These are phyloP conservation scores for Bacterosira constricta DNA, from an alignment of 108 stramenopile genomes.

Conservation along the genomic window DNA sequence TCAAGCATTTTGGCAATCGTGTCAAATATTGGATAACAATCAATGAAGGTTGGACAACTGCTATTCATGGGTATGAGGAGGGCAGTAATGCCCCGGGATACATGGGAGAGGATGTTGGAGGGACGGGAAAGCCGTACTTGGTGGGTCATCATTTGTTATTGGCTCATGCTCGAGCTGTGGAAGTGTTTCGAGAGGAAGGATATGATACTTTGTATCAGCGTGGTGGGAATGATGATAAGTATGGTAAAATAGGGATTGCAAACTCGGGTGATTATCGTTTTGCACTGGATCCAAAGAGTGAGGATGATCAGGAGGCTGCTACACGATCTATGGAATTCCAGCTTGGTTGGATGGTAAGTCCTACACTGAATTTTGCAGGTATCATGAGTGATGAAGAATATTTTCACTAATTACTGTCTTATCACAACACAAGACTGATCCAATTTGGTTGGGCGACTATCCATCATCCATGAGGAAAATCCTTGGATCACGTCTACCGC, in stretches of 20 bases:
- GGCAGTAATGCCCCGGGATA: conserved; percentile 90
- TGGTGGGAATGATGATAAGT: conserved; percentile 24
- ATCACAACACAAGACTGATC: conserved; percentile 48
- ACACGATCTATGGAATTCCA: conserved; percentile 87
- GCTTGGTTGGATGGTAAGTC: conserved; percentile 79
- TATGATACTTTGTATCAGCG: conserved; percentile 11
- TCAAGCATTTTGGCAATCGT: conserved; percentile 86
- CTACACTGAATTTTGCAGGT: too few relatives aligned
- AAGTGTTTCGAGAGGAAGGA: conserved; percentile 70
- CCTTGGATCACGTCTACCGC: conserved; percentile 76
- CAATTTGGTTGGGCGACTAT: conserved; percentile 83
- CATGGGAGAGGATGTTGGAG: conserved; percentile 19
- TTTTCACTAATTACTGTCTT: too few relatives aligned
- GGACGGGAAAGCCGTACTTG: conserved; percentile 61
- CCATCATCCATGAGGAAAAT: conserved; percentile 72
- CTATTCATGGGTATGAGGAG: conserved; percentile 84
- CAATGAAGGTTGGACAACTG: conserved; percentile 92
- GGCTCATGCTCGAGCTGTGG: conserved; percentile 87
- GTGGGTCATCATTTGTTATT: conserved; percentile 85
- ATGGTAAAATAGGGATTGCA: conserved; percentile 82
- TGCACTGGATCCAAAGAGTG: conserved; percentile 36
- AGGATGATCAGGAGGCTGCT: conserved; percentile 74
- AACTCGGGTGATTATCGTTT: conserved; percentile 88
- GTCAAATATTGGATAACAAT: conserved; percentile 94
- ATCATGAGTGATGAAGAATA: too few relatives aligned